Base-by-base conservation (phyloP, 2,329 filamentous ascomycete species). In the Venturia oleaginea region DNA sequence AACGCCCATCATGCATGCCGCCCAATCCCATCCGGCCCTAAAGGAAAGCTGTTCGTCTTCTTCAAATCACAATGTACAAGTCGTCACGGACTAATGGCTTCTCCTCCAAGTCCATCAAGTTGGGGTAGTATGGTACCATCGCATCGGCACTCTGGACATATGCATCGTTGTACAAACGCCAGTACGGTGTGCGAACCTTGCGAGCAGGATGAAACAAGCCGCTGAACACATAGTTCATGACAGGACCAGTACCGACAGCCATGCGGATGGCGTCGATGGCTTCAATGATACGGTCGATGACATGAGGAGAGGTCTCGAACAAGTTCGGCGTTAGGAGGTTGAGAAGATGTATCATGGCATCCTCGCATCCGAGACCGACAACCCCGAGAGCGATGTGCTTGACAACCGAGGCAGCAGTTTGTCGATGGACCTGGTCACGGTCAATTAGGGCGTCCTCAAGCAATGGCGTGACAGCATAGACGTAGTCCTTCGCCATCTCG, bases 401-500 rank as follows among this genome's bases (percentile, higher is more conserved):
- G 76, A 99, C 94, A 1, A 97, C 94, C 1, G 89, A 92, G 32
- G 94, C 94, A 1, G 94, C 94, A 1, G 94, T 99, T 76, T 99
- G 94, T 34, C 94, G 87, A 78, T 99, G 94, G 1, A 99, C 94
- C 78, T 99, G 94, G 75, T 99, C 94, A 67, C 94, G 88, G 76
- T 99, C 94, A 76, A 97, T 97, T 67, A 99, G 86, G 2, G 95
- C 94, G 73, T 99, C 94, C 74, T 99, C 94, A 1, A 99, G 86
- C 11, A 99, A 81, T 7, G 94, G 94, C 2, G 92, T 97, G 40
- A 99, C 92, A 22, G 95, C 94, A 73, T 99, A 99, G 73, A 99
- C 94, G 75, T 99, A 99, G 77, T 99, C 94, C 79, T 97, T 99
- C 68, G 92, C 91, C 94, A 99, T 97, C 77, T 99, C 94, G 68